Evolutionary conservation across 2,329 filamentous ascomycete genomes (phyloP).

Genomic region (Golovinomyces cichoracearum): DNA sequence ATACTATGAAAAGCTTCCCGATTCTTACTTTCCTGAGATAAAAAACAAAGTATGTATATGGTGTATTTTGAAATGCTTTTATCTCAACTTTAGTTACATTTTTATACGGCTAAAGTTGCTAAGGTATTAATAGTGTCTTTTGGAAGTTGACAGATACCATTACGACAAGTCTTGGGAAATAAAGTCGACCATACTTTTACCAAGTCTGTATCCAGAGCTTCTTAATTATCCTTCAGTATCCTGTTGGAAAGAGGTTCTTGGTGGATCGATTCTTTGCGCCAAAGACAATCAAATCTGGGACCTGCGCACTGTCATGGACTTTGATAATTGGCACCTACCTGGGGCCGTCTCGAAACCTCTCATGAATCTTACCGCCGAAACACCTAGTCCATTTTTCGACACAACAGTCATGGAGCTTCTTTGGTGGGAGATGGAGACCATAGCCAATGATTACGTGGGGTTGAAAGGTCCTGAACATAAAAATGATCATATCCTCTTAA

Average conservation of each 20-base stretch:
- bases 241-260: not conserved
- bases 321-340: not conserved
- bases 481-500: not conserved
- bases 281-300: not conserved
- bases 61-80: not conserved
- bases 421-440: not conserved
- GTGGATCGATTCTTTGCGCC: not conserved
- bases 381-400: not conserved
- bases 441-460: not conserved
- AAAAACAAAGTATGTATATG: not conserved
- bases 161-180: not conserved
- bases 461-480: not conserved
- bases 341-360: not conserved
- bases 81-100: no score
- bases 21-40: not conserved
- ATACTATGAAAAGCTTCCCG: slow-evolving; percentile 28
- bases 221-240: not conserved
- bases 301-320: slow-evolving; percentile 1
- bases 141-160: not conserved
- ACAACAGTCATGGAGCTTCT: not conserved
- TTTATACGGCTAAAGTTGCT: no score
- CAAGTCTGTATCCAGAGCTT: not conserved
- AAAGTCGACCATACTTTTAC: not conserved
- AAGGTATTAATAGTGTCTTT: not conserved
- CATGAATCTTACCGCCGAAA: not conserved